These are phyloP conservation scores for Tinospora cordifolia DNA, from an alignment of 164 flowering plant species.

Conservation along the genomic window DNA sequence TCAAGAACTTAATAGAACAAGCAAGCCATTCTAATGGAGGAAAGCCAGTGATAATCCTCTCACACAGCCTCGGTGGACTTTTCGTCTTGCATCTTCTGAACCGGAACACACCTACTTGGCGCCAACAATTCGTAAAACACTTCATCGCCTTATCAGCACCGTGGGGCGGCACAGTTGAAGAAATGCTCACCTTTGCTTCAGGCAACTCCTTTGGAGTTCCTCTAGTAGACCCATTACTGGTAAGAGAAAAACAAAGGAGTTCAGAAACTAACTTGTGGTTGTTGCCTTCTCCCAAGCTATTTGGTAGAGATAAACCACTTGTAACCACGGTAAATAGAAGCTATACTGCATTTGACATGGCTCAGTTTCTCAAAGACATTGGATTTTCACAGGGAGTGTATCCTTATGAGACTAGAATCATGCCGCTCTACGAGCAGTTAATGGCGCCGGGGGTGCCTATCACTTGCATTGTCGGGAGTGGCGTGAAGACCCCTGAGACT, in stretches of 20 bases:
- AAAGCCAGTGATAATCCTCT: conserved; percentile 60
- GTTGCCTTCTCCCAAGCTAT: conserved; percentile 55
- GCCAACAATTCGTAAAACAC: conserved; percentile 54
- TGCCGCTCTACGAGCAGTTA: conserved; percentile 40
- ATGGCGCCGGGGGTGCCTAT: conserved; percentile 44
- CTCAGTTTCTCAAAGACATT: conserved; percentile 55
- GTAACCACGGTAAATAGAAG: conserved; percentile 37
- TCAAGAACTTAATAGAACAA: conserved; percentile 54
- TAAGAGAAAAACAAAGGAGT: conserved; percentile 73
- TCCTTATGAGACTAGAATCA: conserved; percentile 47
- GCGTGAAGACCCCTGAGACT: conserved; percentile 55
- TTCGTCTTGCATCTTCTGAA: conserved; percentile 70
- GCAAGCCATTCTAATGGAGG: conserved; percentile 58
- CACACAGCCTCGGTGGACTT: conserved; percentile 89
- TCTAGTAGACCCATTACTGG: conserved; percentile 59
- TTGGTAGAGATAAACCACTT: conserved; percentile 23
- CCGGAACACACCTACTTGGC: conserved; percentile 55
- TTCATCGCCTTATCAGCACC: conserved; percentile 68
- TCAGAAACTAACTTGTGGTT: conserved; percentile 95
- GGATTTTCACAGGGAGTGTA: conserved; percentile 52
- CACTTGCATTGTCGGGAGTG: conserved; percentile 70
- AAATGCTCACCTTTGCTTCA: conserved; percentile 79
- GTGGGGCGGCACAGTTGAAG: conserved; percentile 81
- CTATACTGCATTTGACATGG: conserved; percentile 45
- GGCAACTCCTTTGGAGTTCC: conserved; percentile 81